Conservation (phyloP, 2,329 filamentous ascomycete species). For the Calonectria hongkongensis region DNA sequence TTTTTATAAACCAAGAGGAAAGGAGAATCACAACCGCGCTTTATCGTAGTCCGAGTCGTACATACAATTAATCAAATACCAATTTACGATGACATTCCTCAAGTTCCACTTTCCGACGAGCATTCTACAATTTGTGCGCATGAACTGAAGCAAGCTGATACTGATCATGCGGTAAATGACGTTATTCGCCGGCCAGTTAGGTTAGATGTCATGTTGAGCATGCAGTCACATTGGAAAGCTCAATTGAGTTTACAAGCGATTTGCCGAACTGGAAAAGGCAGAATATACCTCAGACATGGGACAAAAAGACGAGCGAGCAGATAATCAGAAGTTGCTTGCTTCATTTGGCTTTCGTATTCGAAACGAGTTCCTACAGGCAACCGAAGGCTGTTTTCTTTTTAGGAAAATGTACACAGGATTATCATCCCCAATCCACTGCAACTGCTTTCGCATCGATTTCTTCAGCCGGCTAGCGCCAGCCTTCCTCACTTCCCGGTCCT, state of each 20-base stretch:
- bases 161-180: neutral
- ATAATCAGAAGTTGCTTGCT: constrained; percentile 45
- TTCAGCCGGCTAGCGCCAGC: constrained; percentile 39
- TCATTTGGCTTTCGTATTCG: constrained; percentile 56
- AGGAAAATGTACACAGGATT: constrained; percentile 64
- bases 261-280: neutral
- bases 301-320: too few relatives aligned
- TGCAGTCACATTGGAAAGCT: neutral
- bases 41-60: neutral
- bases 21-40: too few relatives aligned
- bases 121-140: too few relatives aligned
- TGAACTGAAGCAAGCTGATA: neutral
- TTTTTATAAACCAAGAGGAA: neutral
- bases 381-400: constrained; percentile 57
- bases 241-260: constrained; percentile 1
- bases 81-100: too few relatives aligned
- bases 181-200: neutral
- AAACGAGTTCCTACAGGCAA: constrained; percentile 58
- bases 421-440: constrained; percentile 52
- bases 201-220: neutral
- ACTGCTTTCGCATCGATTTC: constrained; percentile 38
- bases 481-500: constrained; percentile 46
- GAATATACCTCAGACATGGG: constrained; percentile 30
- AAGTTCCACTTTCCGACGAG: too few relatives aligned
- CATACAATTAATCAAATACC: neutral